Base-by-base conservation (phyloP, 129 eudicot species). In the Saussurea involucrata region DNA sequence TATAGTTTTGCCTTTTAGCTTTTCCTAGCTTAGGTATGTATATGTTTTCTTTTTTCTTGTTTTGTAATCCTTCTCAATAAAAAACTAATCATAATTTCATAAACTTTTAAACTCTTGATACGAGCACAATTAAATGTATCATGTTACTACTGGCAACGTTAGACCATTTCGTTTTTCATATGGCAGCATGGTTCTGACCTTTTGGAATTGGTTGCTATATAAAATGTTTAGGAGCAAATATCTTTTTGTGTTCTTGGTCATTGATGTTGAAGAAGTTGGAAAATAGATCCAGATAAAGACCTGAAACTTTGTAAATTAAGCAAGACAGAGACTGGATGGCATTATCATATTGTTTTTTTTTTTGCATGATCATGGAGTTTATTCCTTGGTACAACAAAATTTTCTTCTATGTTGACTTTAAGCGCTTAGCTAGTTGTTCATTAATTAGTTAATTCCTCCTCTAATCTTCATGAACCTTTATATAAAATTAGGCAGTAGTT, bases 331-430 rank as follows among this genome's bases (percentile, higher is more conserved):
- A 65, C 58, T 27, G 24, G 71, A 28, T 66, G 5, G 6, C 42
- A 72, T 22, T 1, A 71, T 69, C 27, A 75, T 63, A 74, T 24
- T 60, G 8, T 78, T n/a, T n/a, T 58, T 18, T n/a, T 40, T 36
- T 69, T n/a, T 7, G 57, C 61, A 57, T 57, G 55, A 29, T 57
- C 66, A 29, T 73, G 31, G 49, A 55, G 44, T 74, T 37, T 36
- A 61, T 74, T 61, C 58, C 8, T 36, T 75, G n/a, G 28, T 40
- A 66, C 6, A 53, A 17, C 61, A 53, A 17, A 64, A 53, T 6
- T 53, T 44, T 53, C 61, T 53, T 17, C 61, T 53, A n/a, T 31
- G 78, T 79, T 79, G 83, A 80, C 83, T 80, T 80, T 53, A 65
- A 65, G 83, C 29, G 20, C 72, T 66, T 75, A 33, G 32, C 44